Percentiles rank a stretch among this genome's conserved stretches.
phyloP scores from a whole-genome alignment of 805 yeast species.

The Groenewaldozyma salmanticensis region DNA sequence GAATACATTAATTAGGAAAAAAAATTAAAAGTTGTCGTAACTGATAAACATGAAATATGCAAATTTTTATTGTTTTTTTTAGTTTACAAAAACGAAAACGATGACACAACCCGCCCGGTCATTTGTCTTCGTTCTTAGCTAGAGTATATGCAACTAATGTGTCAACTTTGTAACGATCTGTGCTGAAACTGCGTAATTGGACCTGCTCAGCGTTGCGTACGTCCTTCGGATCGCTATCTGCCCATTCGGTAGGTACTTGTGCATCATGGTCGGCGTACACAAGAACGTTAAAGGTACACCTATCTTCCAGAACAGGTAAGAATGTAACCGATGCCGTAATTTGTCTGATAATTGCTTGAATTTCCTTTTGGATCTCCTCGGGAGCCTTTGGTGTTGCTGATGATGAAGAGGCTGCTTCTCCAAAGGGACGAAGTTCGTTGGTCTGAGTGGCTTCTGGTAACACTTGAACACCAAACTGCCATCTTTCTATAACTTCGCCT shows the following conservation, averaged over 20 bases:
- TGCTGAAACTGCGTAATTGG: constrained; percentile 55
- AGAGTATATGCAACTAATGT: constrained; percentile 56
- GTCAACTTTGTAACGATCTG: constrained; percentile 60
- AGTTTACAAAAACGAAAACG: too few relatives aligned
- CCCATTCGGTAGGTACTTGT: constrained; percentile 74
- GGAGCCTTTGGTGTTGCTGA: constrained; percentile 23
- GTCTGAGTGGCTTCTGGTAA: constrained; percentile 14
- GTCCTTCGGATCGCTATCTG: constrained; percentile 58
- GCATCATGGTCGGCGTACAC: constrained; percentile 63
- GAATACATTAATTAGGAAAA: not conserved
- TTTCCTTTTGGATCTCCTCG: constrained; percentile 56
- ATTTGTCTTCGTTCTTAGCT: not conserved
- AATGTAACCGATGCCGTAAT: constrained; percentile 83
- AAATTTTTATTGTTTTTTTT: too few relatives aligned
- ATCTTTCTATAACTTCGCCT: constrained; percentile 64
- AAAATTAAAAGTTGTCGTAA: not conserved
- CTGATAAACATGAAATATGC: not conserved
- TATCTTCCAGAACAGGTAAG: constrained; percentile 60
- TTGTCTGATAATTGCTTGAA: constrained; percentile 80
- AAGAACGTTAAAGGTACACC: constrained; percentile 71
- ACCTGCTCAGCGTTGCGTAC: constrained; percentile 57
- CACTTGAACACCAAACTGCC: constrained; percentile 70
- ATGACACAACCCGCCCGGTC: not conserved
- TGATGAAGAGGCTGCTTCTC: not conserved
- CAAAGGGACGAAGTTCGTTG: too few relatives aligned